Evolutionary conservation across 78 protist genomes (phyloP), one percentile per base, ranked within the genome.

Genomic region (Salpingoeca rosetta): DNA sequence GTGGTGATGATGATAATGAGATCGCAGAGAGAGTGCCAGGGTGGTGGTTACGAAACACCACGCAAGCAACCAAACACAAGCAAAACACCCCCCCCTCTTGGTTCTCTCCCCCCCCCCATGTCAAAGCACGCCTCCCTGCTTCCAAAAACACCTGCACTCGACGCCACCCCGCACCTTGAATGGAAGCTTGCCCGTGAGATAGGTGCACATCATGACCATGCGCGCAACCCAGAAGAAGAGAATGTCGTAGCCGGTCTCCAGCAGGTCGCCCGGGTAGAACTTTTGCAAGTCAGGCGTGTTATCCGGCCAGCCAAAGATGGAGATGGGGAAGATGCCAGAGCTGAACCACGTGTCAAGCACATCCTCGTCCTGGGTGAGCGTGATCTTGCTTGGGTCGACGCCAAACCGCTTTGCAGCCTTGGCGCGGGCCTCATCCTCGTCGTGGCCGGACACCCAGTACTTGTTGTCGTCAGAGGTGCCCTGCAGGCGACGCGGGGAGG

Each of bases 181-280:
- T 38, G 90, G 90, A 36, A 97, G 78, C 86, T 92, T 42, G 72
- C 86, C 98, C 28, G 93, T 93, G 44, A 98, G 92, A 76, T 84
- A 74, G 56, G 89, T 86, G 76, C 95, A 78, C 94, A 97, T 88
- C 99, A 99, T 96, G 37, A 99, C 99, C 99, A 99, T 99, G 36
- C 99, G 89, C 17, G 99, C 99, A 17, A 98, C 99, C 99, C 99
- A 99, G 96, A 99, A 99, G 99, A 99, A 99, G 41, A 99, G 87
- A 79, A 99, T 99, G 90, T 99, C 99, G 75, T 90, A 84, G 73
- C 99, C 99, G 11, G 99, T 99, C 91, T 99, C 99, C 56, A 99
- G 92, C n/a, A 97, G 87, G 2, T 85, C 0, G 31, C 91, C 93
- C 40, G 99, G 99, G 94, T 84, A 97, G 89, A 90, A 96, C 17